These are phyloP conservation scores for Cladosporium austrohemisphaericum DNA, from an alignment of 2,329 filamentous ascomycete genomes.

Conservation along the genomic window DNA sequence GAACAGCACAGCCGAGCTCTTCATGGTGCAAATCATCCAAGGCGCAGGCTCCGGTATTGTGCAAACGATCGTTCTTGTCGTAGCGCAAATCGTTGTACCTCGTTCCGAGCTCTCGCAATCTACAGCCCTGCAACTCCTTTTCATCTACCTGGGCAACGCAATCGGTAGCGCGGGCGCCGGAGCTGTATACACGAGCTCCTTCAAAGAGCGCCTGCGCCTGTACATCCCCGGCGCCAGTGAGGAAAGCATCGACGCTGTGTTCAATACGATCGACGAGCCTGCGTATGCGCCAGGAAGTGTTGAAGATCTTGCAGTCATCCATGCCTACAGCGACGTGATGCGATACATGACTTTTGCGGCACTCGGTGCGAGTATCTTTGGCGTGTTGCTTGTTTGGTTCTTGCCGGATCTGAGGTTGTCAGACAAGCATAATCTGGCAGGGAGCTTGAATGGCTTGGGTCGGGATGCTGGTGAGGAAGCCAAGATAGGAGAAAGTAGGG, in stretches of 20 bases:
- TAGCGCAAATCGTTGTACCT: constrained; percentile 45
- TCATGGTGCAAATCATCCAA: constrained; percentile 48
- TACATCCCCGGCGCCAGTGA: constrained; percentile 33
- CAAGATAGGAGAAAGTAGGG: no score
- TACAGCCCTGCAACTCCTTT: constrained; percentile 45
- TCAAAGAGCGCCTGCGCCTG: constrained; percentile 36
- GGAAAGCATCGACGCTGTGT: constrained; percentile 37
- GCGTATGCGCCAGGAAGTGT: constrained; percentile 41
- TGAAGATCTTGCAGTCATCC: constrained; percentile 42
- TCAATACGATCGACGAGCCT: constrained; percentile 44
- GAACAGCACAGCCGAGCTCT: constrained; percentile 45
- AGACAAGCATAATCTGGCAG: no score
- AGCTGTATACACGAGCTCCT: constrained; percentile 49
- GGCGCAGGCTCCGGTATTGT: constrained; percentile 48
- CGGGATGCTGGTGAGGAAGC: no score
- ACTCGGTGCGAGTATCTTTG: constrained; percentile 6
- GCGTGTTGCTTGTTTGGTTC: no score
- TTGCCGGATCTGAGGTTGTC: no score
- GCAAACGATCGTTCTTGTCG: constrained; percentile 42
- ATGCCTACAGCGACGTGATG: constrained; percentile 30
- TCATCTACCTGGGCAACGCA: constrained; percentile 40
- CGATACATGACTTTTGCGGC: constrained; percentile 22
- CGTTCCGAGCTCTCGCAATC: constrained; percentile 47
- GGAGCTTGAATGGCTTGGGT: no score
- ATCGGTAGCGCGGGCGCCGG: constrained; percentile 44